Evolutionary conservation across 805 yeast genomes (phyloP).

Genomic region (Sugiyamaella chiloensis): DNA sequence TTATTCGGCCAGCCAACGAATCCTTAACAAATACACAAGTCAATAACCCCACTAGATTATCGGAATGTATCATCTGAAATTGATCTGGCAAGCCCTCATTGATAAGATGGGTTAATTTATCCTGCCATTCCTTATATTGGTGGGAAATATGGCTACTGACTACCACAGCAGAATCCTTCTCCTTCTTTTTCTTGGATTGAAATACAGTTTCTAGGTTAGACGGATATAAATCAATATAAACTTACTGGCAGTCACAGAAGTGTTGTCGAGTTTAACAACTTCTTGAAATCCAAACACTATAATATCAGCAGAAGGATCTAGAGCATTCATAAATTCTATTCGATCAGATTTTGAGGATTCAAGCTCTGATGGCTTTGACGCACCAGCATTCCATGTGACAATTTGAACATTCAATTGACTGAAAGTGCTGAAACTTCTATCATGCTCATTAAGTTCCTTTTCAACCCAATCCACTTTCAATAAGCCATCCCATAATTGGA

Average conservation of each 20-base stretch:
- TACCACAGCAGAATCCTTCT: constrained; percentile 43
- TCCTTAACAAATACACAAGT: constrained; percentile 64
- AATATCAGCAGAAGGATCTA: constrained; percentile 49
- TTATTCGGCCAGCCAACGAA: constrained; percentile 48
- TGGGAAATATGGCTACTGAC: constrained; percentile 29
- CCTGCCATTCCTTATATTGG: constrained; percentile 36
- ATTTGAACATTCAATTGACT: constrained; percentile 30
- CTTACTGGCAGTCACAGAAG: constrained; percentile 66
- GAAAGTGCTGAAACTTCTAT: constrained; percentile 29
- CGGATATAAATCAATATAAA: constrained; percentile 22
- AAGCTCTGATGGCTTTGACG: constrained; percentile 34
- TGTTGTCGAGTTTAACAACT: constrained; percentile 80
- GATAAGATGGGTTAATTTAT: constrained; percentile 23
- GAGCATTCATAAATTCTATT: not conserved
- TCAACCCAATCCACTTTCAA: constrained; percentile 33
- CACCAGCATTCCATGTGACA: constrained; percentile 43
- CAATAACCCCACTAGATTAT: constrained; percentile 83
- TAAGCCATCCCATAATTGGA: constrained; percentile 36
- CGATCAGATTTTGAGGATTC: constrained; percentile 2
- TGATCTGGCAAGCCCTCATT: constrained; percentile 31
- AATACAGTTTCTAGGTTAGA: constrained; percentile 13
- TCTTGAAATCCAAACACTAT: constrained; percentile 87
- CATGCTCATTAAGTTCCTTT: constrained; percentile 17
- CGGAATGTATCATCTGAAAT: constrained; percentile 63
- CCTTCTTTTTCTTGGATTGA: constrained; percentile 49